Conservation (phyloP, 495 filamentous ascomycete genomes). For the Podospora bellae-mahoneyi region DNA sequence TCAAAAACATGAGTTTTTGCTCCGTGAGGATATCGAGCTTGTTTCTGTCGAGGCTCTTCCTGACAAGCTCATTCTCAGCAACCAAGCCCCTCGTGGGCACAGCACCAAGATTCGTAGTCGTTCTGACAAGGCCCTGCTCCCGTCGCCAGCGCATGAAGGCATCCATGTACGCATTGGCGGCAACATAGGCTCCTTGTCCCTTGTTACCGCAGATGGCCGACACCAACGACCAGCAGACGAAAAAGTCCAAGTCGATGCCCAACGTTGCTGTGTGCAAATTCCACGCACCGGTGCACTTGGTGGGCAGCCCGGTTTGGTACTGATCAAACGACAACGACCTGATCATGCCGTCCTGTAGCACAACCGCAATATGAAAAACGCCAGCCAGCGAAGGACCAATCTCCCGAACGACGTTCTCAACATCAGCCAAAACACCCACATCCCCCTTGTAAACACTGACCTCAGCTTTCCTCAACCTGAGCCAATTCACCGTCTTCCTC, state of each 20-base stretch:
- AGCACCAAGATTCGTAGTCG: too few relatives aligned
- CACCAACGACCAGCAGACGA: conserved; percentile 51
- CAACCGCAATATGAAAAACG: conserved; percentile 4
- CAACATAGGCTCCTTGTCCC: conserved; percentile 53
- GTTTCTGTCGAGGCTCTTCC: too few relatives aligned
- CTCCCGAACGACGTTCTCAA: conserved; percentile 3
- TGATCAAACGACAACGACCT: background rate
- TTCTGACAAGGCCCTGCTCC: too few relatives aligned
- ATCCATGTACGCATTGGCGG: conserved; percentile 52
- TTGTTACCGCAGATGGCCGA: conserved; percentile 46
- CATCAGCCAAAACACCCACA: conserved; percentile 6
- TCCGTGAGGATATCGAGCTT: too few relatives aligned
- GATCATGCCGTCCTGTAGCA: conserved; percentile 14
- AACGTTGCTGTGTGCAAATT: conserved; percentile 45
- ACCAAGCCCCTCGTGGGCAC: too few relatives aligned
- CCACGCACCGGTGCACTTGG: conserved; percentile 43
- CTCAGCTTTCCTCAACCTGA: background rate
- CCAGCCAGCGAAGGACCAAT: background rate
- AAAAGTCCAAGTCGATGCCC: conserved; percentile 48
- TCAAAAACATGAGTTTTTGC: too few relatives aligned
- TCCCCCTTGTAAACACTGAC: too few relatives aligned
- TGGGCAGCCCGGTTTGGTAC: background rate
- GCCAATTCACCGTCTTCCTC: background rate
- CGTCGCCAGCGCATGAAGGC: too few relatives aligned
- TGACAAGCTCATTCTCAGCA: too few relatives aligned